A percentile compares a stretch with the other conserved stretches of the same genome.
Evolutionary conservation across 2,329 filamentous ascomycete species (phyloP).

Genomic region (Fusarium staphyleae): DNA sequence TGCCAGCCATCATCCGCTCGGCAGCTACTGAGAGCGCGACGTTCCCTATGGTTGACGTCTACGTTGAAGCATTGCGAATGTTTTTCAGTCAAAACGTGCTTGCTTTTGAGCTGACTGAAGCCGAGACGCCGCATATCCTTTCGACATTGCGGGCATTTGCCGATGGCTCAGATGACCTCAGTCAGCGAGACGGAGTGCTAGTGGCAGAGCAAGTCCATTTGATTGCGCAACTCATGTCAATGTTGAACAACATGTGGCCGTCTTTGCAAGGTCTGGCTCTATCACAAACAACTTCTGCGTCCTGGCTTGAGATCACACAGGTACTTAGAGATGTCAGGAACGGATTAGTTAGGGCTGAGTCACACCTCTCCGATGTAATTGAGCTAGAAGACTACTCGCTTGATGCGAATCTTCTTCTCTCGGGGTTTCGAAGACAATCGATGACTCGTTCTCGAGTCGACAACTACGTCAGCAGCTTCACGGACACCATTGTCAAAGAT

Average conservation of each 20-base stretch:
- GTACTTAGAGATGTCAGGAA: slow-evolving; percentile 25
- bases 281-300: slow-evolving; percentile 4
- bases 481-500: slow-evolving; percentile 53
- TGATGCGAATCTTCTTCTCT: slow-evolving; percentile 34
- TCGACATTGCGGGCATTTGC: slow-evolving; percentile 44
- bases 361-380: slow-evolving; percentile 28
- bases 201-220: slow-evolving; percentile 40
- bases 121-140: slow-evolving; percentile 45
- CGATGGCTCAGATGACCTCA: slow-evolving; percentile 40
- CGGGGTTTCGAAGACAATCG: slow-evolving; percentile 20
- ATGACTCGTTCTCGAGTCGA: slow-evolving; percentile 17
- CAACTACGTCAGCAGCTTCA: slow-evolving; percentile 50
- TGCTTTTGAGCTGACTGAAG: slow-evolving; percentile 48
- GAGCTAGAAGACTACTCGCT: slow-evolving; percentile 26
- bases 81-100: slow-evolving; percentile 47
- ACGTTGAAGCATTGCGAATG: slow-evolving; percentile 52
- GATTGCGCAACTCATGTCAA: slow-evolving; percentile 38
- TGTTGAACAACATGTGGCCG: slow-evolving; percentile 45
- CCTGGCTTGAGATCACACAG: slow-evolving; percentile 32
- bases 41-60: slow-evolving; percentile 60
- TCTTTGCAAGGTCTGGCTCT: slow-evolving; percentile 36
- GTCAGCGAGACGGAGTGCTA: slow-evolving; percentile 25
- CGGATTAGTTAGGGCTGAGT: slow-evolving; percentile 30
- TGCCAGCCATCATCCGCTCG: slow-evolving; percentile 59
- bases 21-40: slow-evolving; percentile 46